Base-by-base conservation (phyloP, 345 rosid genomes). In the thale cress (Arabidopsis thaliana) region DNA sequence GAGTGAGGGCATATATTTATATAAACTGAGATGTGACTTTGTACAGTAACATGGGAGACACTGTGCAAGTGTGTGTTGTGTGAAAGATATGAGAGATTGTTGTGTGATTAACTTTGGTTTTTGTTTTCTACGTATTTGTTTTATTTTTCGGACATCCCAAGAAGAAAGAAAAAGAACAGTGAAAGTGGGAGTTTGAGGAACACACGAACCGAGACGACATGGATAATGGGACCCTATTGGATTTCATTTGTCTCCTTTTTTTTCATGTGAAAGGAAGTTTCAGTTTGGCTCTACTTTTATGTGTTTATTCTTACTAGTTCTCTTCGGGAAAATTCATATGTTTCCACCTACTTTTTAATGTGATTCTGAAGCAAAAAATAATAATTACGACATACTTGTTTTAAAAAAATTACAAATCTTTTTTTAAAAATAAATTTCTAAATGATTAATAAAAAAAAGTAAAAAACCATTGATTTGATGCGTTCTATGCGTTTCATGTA, bases 121-220 rank as follows among this genome's bases (percentile, higher is more conserved):
- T 61, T 49, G 16, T 50, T 49, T 49, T 66, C 6, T 33, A 11
- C 11, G 56, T 20, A n/a, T 73, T 77, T 81, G 81, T 40, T 67
- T 40, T 40, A 5, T 34, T 23, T 45, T 45, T 70, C 85, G 86
- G 88, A 84, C 86, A 86, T 87, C 91, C 85, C 85, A 80, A 83
- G 79, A 76, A 67, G 59, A 69, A 69, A 61, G 83, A 69, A 69
- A 57, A 73, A 73, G 11, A 70, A 73, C 30, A 74, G 82, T 34
- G 83, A 58, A 69, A 66, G 68, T 73, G 70, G 76, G 78, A 52
- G 78, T 67, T 78, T 60, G 71, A 80, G 84, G 86, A 81, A 78
- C 85, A 83, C 80, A 69, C 53, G 76, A 81, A 63, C 87, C 86
- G 37, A 82, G 76, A 76, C 66, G 83, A 78, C 81, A 79, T 59